Percentiles rank a stretch among this genome's conserved stretches.
Evolutionary conservation across 2,329 filamentous ascomycete species (phyloP).

Genomic region (Tolypocladium sp.): DNA sequence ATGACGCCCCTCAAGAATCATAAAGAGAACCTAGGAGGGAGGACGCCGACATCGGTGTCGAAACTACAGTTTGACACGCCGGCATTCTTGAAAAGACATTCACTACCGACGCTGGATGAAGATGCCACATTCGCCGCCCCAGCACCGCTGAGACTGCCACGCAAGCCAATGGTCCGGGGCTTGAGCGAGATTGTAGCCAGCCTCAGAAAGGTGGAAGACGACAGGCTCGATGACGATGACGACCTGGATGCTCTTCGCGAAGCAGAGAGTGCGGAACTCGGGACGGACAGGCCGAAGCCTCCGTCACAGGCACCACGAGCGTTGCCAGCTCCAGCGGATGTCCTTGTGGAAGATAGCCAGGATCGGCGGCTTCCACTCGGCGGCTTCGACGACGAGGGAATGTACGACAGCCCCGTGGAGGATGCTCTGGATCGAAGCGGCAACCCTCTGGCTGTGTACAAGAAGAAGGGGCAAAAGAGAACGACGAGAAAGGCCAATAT

Average conservation of each 20-base stretch:
- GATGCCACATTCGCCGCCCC: slow-evolving; percentile 40
- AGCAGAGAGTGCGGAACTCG: slow-evolving; percentile 44
- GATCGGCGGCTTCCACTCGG: slow-evolving; percentile 37
- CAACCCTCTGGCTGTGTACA: slow-evolving; percentile 54
- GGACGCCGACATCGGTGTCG: slow-evolving; percentile 41
- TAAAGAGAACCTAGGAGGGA: slow-evolving; percentile 25
- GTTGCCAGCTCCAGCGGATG: slow-evolving; percentile 17
- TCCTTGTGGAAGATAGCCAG: slow-evolving; percentile 36
- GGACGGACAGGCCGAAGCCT: slow-evolving; percentile 10
- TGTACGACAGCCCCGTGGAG: slow-evolving; percentile 47
- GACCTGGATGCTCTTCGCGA: slow-evolving; percentile 68
- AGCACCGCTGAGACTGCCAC: slow-evolving; percentile 42
- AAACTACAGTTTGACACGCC: slow-evolving; percentile 59
- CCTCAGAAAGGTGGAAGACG: slow-evolving; percentile 60
- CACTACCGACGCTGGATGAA: slow-evolving; percentile 46
- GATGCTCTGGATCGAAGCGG: slow-evolving; percentile 45
- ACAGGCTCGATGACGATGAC: slow-evolving; percentile 50
- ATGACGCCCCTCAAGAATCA: slow-evolving; percentile 52
- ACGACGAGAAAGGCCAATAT: slow-evolving; percentile 64
- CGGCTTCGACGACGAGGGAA: slow-evolving; percentile 54
- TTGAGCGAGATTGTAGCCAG: slow-evolving; percentile 67
- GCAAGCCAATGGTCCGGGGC: slow-evolving; percentile 56
- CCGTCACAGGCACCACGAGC: slow-evolving; percentile 6
- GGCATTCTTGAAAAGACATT: slow-evolving; percentile 50
- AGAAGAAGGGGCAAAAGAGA: slow-evolving; percentile 78